Percentiles rank a stretch among this genome's conserved stretches.
Conservation (phyloP, 805 yeast genomes). For the Candida suzukii region DNA sequence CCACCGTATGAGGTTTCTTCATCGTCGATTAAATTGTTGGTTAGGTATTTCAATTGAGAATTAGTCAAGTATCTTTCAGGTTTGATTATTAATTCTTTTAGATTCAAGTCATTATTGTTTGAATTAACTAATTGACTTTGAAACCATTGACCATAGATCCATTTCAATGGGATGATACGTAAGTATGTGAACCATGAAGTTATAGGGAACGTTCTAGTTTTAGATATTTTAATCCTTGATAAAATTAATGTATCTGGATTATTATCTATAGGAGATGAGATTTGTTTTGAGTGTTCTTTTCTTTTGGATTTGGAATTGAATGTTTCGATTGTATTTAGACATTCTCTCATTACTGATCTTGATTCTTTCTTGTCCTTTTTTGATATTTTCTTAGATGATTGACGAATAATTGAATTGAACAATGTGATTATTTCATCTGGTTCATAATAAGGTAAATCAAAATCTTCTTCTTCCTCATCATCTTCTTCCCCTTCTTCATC, state of each 20-base stretch:
- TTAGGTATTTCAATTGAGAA: conserved; percentile 4
- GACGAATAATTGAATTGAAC: conserved; percentile 36
- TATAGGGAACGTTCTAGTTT: conserved; percentile 38
- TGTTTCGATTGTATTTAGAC: conserved; percentile 37
- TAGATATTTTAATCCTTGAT: conserved; percentile 34
- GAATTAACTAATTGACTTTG: conserved; percentile 37
- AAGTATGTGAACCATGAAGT: conserved; percentile 44
- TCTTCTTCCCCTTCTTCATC: conserved; percentile 33
- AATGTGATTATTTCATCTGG: conserved; percentile 37
- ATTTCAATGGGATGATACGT: conserved; percentile 40
- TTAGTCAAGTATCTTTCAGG: conserved; percentile 5
- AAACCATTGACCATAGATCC: conserved; percentile 45
- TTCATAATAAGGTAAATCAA: conserved; percentile 42
- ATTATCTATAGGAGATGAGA: conserved; percentile 18
- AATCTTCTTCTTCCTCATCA: conserved; percentile 32
- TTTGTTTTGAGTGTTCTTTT: neutral
- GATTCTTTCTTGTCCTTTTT: conserved; percentile 58
- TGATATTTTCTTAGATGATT: conserved; percentile 49
- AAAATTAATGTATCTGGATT: conserved; percentile 7
- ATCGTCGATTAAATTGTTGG: conserved; percentile 6
- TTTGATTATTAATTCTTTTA: conserved; percentile 20
- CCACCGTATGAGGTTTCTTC: too few species aligned
- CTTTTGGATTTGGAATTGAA: conserved; percentile 24
- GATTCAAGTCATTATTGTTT: conserved; percentile 25
- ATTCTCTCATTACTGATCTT: conserved; percentile 55